Evolutionary conservation across 2,329 filamentous ascomycete species (phyloP), one percentile per base, ranked within the genome.

Genomic region (Volutella citrinella): DNA sequence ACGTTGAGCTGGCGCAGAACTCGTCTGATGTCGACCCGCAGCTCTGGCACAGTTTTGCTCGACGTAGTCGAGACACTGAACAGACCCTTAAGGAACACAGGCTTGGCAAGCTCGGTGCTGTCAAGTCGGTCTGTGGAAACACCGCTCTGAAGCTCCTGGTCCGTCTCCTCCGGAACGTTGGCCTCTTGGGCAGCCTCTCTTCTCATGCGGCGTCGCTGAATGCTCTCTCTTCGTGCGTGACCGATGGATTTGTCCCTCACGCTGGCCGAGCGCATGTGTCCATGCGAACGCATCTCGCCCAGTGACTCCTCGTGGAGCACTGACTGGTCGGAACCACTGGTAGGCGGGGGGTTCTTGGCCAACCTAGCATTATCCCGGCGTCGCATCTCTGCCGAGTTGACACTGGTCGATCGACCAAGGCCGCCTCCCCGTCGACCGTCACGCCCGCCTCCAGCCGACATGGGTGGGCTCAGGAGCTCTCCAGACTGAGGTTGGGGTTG

Each of bases 31-130:
- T 98, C 93, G 7, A 80, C 71, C 23, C 91, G 81, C 43, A 98
- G 98, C 39, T 88, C 80, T 2, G 81, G 71, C 10, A 97, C 78
- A 2, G 91, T 87, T 57, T 94, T 95, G 55, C 83, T 93, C 38
- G 89, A 96, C 7, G 93, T 98, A 0, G 93, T 98, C 5, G 88
- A 94, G 34, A 97, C 93, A 53, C 91, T 97, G 66, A 98, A 97
- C 13, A 98, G 73, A 5, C 93, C 93, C 63, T 97, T 98, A 37
- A 98, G 76, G 60, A 85, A 97, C 4, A 97, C 93, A 0, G 93
- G 93, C 60, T 95, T 96, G 33, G 91, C 82, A 41, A 91, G 78
- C 48, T 94, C 88, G 6, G 84, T 81, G 48, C 78, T 80, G 42
- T 79, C 74, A 9, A 82, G 60, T 16, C 76, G 66, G 24, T 83